These are phyloP conservation scores for Cryptococcus sp. DNA, from an alignment of 1,284 basidiomycete species.

Conservation along the genomic window DNA sequence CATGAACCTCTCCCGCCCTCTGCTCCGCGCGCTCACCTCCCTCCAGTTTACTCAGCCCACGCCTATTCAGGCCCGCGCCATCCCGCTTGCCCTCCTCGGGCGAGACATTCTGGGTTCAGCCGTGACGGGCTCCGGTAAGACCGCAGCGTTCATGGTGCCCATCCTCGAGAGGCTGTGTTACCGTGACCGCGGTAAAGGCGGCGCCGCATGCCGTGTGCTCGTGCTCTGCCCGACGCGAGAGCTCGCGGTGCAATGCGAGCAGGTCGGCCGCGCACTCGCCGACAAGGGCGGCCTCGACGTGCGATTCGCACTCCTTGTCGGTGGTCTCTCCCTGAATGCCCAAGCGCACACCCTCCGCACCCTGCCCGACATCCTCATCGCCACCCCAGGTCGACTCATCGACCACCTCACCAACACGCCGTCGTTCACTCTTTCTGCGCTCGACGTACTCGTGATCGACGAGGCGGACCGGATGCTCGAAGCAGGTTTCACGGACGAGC, in stretches of 20 bases:
- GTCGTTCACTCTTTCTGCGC: constrained; percentile 84
- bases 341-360: constrained; percentile 81
- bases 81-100: constrained; percentile 87
- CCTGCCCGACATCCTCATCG: constrained; percentile 87
- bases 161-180: constrained; percentile 88
- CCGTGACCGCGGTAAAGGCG: constrained; percentile 72
- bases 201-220: constrained; percentile 88
- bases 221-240: constrained; percentile 91
- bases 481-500: constrained; percentile 94
- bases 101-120: constrained; percentile 94
- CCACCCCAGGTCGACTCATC: constrained; percentile 92
- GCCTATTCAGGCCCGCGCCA: constrained; percentile 88
- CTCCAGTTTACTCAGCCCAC: constrained; percentile 83
- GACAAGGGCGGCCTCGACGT: constrained; percentile 74
- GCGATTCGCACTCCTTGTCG: constrained; percentile 80
- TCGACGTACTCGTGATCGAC: constrained; percentile 92
- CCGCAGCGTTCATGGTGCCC: constrained; percentile 91
- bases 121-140: constrained; percentile 95
- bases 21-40: constrained; percentile 78
- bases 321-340: constrained; percentile 87
- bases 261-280: constrained; percentile 80
- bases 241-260: constrained; percentile 88
- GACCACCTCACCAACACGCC: constrained; percentile 96
- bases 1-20: constrained; percentile 84
- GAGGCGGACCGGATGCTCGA: constrained; percentile 98